Conservation (phyloP, 2,329 filamentous ascomycete species). For the Ramularia endophylla region DNA sequence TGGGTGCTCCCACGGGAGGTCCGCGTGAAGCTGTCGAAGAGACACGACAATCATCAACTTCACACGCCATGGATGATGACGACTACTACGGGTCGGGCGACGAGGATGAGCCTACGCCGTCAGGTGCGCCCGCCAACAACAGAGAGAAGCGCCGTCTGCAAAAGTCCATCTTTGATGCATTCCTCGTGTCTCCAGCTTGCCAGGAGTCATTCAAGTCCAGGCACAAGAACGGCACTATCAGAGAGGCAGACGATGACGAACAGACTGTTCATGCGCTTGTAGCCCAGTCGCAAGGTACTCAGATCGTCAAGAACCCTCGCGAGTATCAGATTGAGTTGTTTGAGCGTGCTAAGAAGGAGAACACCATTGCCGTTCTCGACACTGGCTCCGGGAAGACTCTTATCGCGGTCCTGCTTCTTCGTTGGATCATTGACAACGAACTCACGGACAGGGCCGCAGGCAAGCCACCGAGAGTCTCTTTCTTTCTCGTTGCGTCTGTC, state of each 20-base stretch:
- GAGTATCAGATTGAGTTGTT: conserved; percentile 93
- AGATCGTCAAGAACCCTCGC: conserved; percentile 69
- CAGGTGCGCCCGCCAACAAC: conserved; percentile 20
- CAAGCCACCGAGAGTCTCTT: conserved; percentile 60
- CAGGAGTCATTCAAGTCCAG: conserved; percentile 36
- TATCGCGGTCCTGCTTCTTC: conserved; percentile 83
- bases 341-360: conserved; percentile 74
- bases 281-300: conserved; percentile 45
- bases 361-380: conserved; percentile 88
- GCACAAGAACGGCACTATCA: conserved; percentile 28
- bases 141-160: conserved; percentile 37
- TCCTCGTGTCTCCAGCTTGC: conserved; percentile 38
- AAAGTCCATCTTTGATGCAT: conserved; percentile 38
- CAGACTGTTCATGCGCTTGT: conserved; percentile 51
- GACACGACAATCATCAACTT: no score
- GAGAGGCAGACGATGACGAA: conserved; percentile 38
- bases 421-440: conserved; percentile 70
- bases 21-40: no score
- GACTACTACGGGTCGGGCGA: conserved; percentile 16
- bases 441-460: conserved; percentile 61
- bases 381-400: conserved; percentile 96
- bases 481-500: conserved; percentile 85
- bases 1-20: conserved; percentile 7
- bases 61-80: conserved; percentile 2
- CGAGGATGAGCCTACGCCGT: conserved; percentile 14